Base-by-base conservation (phyloP, 1,284 basidiomycete genomes). In the Baeospora myosura region DNA sequence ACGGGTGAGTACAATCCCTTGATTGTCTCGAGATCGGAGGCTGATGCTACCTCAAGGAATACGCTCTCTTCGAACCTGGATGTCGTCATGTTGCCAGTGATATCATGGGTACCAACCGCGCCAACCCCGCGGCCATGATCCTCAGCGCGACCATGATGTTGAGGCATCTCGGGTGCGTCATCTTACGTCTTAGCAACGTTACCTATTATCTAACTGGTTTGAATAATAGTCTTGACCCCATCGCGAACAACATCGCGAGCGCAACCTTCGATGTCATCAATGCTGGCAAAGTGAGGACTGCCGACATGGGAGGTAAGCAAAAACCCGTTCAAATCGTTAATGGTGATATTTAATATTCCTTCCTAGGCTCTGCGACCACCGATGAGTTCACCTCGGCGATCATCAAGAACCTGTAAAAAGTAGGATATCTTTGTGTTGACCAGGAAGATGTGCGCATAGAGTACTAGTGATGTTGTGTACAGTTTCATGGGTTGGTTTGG, bases 111-210 rank as follows among this genome's bases (percentile, higher is more conserved):
- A 92, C 88, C 55, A 91, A 95, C 78, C 85, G 84, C 57, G 96
- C 96, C 56, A 98, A 99, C 75, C 96, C 96, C 16, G 85, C 92
- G 33, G 96, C 96, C 41, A 97, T 99, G 91, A 84, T 99, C 60
- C 81, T 99, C 50, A 93, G 88, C 48, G 81, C 95, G 31, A 95
- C 95, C 45, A 98, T 98, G 95, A 91, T 99, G 89, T 78, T 99
- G 53, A 77, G 95, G 56, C 96, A 98, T 68, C 81, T 98, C 49
- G 95, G 94, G 81, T 87, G 57, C 48, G 75, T 59, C 6, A 34
- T 41, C 37, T 42, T 42, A 22, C 32, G 20, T 28, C 16, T n/a
- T 22, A 30, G 30, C 32, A 6, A 26, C 44, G 37, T 14, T 40
- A 20, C 37, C 40, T 22, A n/a, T n/a, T n/a, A n/a, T n/a, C 26